Conservation (phyloP, 2,329 filamentous ascomycete species). For the Fusarium anguioides region DNA sequence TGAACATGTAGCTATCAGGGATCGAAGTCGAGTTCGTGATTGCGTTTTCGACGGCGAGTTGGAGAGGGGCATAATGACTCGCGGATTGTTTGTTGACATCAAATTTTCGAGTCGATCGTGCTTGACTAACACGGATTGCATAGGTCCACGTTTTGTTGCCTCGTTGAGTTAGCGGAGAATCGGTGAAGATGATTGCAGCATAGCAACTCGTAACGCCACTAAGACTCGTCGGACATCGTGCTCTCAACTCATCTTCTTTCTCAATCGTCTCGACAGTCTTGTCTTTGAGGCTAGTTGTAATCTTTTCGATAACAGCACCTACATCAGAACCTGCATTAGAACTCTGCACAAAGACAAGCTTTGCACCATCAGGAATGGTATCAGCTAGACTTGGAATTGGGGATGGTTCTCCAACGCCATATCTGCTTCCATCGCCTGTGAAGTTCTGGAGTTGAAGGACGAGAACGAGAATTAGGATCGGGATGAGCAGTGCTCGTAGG, state of each 20-base stretch:
- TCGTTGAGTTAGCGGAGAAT: background rate
- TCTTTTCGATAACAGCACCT: background rate
- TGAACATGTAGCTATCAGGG: conserved; percentile 1
- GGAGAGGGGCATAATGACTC: background rate
- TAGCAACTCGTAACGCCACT: background rate
- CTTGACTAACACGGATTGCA: background rate
- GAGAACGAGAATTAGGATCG: conserved; percentile 5
- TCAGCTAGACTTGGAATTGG: conserved; percentile 2
- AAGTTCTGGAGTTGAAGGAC: conserved; percentile 16
- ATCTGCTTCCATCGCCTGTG: conserved; percentile 7
- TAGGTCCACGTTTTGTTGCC: conserved; percentile 1
- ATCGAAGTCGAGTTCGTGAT: conserved; percentile 1
- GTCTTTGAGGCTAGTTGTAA: background rate
- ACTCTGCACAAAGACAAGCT: background rate
- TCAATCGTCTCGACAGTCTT: background rate
- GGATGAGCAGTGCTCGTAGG: background rate
- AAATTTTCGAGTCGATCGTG: background rate
- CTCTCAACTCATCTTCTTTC: background rate
- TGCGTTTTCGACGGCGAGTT: conserved; percentile 6
- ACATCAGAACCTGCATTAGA: background rate
- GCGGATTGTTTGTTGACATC: background rate
- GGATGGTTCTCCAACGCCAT: conserved; percentile 10
- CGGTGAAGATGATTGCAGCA: conserved; percentile 10
- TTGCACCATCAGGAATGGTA: background rate
- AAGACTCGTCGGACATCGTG: background rate